Evolutionary conservation across 2,329 filamentous ascomycete species (phyloP).

Genomic region (Verticillium albo-atrum): DNA sequence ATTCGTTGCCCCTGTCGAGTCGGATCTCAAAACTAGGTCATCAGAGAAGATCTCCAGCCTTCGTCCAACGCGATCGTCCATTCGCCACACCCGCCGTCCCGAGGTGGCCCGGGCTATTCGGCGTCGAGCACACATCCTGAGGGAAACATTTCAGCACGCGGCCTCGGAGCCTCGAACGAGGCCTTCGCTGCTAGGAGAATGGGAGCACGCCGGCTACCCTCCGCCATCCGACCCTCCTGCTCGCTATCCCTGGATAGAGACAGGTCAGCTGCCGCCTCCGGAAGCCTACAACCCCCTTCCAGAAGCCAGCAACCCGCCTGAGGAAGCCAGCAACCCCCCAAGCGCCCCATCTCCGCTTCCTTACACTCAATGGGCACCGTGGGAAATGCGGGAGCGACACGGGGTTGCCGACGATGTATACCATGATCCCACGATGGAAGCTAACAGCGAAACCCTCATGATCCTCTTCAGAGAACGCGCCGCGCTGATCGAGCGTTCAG

Average conservation of each 20-base stretch:
- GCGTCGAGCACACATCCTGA: constrained; percentile 15
- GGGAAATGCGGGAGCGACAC: neutral
- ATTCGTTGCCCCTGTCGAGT: constrained; percentile 41
- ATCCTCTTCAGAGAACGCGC: neutral
- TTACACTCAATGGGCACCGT: no score
- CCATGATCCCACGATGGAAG: no score
- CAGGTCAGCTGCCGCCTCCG: constrained; percentile 9
- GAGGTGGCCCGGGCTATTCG: constrained; percentile 24
- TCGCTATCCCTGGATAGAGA: constrained; percentile 14
- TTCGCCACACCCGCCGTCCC: constrained; percentile 29
- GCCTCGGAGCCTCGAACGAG: neutral
- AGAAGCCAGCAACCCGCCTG: constrained; percentile 10
- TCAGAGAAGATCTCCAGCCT: constrained; percentile 18
- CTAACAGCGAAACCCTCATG: neutral
- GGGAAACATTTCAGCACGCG: constrained; percentile 8
- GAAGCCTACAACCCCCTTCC: constrained; percentile 11
- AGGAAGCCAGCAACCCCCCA: constrained; percentile 6
- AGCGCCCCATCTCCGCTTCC: neutral
- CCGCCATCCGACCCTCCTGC: constrained; percentile 6
- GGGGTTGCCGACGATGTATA: neutral
- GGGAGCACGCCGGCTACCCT: neutral
- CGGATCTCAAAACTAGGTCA: constrained; percentile 32
- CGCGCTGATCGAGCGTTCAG: no score
- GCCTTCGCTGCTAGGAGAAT: neutral
- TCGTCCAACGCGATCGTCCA: constrained; percentile 30